Conservation (phyloP, 768 basidiomycete species). For the Punctularia strigosozonata region DNA sequence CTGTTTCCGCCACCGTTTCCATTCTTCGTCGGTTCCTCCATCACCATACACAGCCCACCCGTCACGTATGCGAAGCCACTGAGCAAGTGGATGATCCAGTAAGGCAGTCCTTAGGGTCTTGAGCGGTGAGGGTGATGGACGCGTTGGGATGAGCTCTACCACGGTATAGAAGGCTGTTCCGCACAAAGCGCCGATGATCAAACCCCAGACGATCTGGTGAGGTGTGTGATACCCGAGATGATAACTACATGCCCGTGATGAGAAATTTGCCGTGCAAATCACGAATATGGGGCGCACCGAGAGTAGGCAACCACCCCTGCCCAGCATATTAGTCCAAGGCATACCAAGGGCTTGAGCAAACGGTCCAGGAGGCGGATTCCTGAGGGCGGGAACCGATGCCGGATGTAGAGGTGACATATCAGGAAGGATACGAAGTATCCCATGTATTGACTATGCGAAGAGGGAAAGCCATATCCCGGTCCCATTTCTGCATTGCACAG, state of each 20-base stretch:
- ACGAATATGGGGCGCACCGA: conserved; percentile 30
- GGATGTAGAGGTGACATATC: conserved; percentile 57
- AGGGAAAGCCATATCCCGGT: conserved; percentile 78
- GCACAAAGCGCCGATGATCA: conserved; percentile 45
- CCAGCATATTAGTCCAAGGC: conserved; percentile 42
- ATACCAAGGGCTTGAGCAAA: conserved; percentile 34
- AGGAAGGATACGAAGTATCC: conserved; percentile 76
- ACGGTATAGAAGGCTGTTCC: conserved; percentile 44
- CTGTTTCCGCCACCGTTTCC: conserved; percentile 48
- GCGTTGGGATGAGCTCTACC: conserved; percentile 46
- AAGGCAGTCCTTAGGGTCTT: conserved; percentile 36
- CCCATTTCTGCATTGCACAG: conserved; percentile 34
- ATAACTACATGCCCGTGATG: conserved; percentile 15
- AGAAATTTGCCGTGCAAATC: background rate
- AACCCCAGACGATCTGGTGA: conserved; percentile 68
- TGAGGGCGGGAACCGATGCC: conserved; percentile 50
- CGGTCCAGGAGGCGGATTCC: conserved; percentile 39
- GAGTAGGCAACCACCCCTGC: conserved; percentile 66
- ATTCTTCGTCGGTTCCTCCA: conserved; percentile 65
- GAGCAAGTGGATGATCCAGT: conserved; percentile 43
- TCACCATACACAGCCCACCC: conserved; percentile 77
- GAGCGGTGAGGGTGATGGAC: conserved; percentile 38
- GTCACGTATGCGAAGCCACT: conserved; percentile 64
- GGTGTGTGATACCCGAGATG: conserved; percentile 63
- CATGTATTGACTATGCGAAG: conserved; percentile 87